Percentiles rank a stretch among this genome's conserved stretches.
phyloP scores from a whole-genome alignment of 78 protist genomes.

The Tieghemostelium lacteum region DNA sequence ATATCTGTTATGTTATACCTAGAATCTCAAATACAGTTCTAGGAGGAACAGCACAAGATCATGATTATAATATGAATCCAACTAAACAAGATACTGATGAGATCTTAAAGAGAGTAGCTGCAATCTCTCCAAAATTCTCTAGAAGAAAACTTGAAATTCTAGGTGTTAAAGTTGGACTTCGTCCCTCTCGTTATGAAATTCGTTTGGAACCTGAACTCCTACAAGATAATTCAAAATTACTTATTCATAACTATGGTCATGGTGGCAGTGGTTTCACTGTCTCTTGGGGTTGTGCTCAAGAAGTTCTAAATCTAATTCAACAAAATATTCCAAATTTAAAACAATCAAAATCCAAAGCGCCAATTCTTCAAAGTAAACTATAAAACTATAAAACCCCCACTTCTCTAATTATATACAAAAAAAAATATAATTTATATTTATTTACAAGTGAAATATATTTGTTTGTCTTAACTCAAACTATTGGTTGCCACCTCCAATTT shows the following conservation, averaged over 20 bases:
- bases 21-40: constrained; percentile 48
- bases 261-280: constrained; percentile 84
- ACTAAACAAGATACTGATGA: constrained; percentile 55
- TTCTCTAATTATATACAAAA: too few relatives aligned
- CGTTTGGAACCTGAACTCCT: constrained; percentile 54
- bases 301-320: constrained; percentile 17
- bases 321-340: not conserved
- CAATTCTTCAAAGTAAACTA: too few relatives aligned
- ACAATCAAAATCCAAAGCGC: too few relatives aligned
- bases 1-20: constrained; percentile 63
- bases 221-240: constrained; percentile 62
- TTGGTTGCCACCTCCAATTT: too few relatives aligned
- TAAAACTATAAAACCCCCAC: too few relatives aligned
- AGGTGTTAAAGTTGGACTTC: constrained; percentile 69
- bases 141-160: constrained; percentile 45
- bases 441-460: too few relatives aligned
- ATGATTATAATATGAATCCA: constrained; percentile 38
- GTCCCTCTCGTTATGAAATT: constrained; percentile 65
- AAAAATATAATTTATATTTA: too few relatives aligned
- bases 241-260: constrained; percentile 75
- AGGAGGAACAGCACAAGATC: constrained; percentile 64
- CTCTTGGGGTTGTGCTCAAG: constrained; percentile 78
- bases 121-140: constrained; percentile 34
- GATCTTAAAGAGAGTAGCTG: constrained; percentile 52
- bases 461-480: too few relatives aligned